Percentiles rank a stretch among this genome's conserved stretches.
Evolutionary conservation across 1,139 yeast species (phyloP).

Genomic region (Hanseniaspora sp.): DNA sequence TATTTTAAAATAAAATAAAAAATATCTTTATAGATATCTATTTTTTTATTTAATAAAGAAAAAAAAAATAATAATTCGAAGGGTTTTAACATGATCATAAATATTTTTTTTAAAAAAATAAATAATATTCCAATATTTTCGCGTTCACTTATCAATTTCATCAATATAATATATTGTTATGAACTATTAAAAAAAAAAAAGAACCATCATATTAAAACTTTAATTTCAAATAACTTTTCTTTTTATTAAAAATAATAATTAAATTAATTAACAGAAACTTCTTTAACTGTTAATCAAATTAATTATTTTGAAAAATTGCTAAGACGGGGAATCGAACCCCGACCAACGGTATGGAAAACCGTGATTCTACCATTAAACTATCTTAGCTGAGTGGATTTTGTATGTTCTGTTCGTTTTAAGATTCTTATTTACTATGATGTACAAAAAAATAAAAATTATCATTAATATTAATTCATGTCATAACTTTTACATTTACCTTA

Average conservation of each 20-base stretch:
- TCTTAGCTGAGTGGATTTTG: conserved; percentile 4
- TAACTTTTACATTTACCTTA: too few species aligned
- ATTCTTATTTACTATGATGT: neutral
- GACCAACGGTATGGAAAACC: conserved; percentile 16
- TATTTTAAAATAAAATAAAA: too few species aligned
- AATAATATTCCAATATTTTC: too few species aligned
- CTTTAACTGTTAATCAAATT: neutral
- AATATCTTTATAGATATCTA: too few species aligned
- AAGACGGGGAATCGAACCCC: conserved; percentile 16
- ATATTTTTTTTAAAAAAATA: too few species aligned
- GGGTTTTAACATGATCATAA: too few species aligned
- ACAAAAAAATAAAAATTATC: neutral
- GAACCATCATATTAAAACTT: too few species aligned
- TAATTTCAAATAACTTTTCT: neutral
- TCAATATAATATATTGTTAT: neutral
- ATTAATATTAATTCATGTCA: too few species aligned
- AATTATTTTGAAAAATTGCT: neutral
- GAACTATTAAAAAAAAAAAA: too few species aligned
- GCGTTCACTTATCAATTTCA: neutral
- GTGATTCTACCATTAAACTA: conserved; percentile 16
- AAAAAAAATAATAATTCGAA: too few species aligned
- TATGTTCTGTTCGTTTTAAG: neutral
- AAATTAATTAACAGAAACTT: neutral
- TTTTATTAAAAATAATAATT: neutral
- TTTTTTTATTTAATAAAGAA: too few species aligned